Evolutionary conservation across 768 basidiomycete species (phyloP), one percentile per base, ranked within the genome.

Genomic region (Crassisporium funariophilum): DNA sequence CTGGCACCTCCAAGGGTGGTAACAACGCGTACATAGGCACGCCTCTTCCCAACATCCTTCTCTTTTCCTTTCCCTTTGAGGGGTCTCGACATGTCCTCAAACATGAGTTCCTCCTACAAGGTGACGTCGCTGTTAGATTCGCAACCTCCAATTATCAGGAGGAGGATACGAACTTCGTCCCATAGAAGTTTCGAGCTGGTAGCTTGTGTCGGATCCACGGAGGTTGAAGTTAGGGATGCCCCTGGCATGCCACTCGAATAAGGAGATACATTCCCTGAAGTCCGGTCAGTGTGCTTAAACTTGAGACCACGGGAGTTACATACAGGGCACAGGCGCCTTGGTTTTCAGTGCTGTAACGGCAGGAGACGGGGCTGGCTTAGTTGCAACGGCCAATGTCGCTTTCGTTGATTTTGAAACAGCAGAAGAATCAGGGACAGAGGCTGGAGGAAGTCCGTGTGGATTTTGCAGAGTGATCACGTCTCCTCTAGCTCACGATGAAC

Each of bases 391-490:
- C 46, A 72, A 37, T 52, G 62, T 44, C 11, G 49, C 22, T 60
- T 67, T 37, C 7, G 63, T 55, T 20, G 66, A 57, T 21, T 71
- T 66, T n/a, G 66, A 48, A 58, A 65, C 42, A 27, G 66, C 29
- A 1, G 56, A 22, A 44, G 63, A 31, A 47, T 41, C 57, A 35
- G 66, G 47, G 6, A 75, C 66, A 4, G 88, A 83, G 6, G 75
- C 74, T 5, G 81, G 58, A n/a, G 83, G 81, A 11, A 89, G 64
- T 8, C 82, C 87, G 67, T 93, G 91, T 13, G 89, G 88, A 57
- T 94, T 95, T 71, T 98, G 95, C 20, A 99, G 73, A 5, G 93
- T 98, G 53, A 98, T 89, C 45, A 98, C 82, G 58, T 98, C 95
- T 51, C 83, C 78, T 64, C 91, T 91, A 34, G 38, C 29, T 35